Conservation (phyloP, 345 rosid genomes). For the Excoecaria agallocha region DNA sequence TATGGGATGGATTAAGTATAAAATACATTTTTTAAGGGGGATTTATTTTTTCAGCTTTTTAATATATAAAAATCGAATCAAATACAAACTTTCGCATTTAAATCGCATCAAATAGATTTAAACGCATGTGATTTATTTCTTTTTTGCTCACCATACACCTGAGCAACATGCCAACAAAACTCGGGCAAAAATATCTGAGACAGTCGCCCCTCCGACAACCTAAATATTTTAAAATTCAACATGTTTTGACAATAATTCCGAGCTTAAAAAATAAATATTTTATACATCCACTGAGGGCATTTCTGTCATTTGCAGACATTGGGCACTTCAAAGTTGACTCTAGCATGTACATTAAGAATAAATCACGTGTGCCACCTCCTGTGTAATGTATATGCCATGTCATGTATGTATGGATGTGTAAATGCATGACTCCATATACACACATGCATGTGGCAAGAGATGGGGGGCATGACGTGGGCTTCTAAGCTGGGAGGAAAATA, state of each 20-base stretch:
- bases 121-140: no score
- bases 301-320: not conserved
- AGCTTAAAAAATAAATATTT: not conserved
- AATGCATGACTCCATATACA: not conserved
- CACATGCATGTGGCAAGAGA: not conserved
- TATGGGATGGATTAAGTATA: no score
- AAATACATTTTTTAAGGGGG: no score
- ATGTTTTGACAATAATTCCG: not conserved
- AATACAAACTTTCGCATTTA: no score
- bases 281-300: not conserved
- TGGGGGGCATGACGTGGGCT: slow-evolving; percentile 38
- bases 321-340: not conserved
- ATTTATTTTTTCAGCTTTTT: no score
- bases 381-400: not conserved
- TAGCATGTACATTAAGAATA: no score
- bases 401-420: slow-evolving; percentile 5
- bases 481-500: slow-evolving; percentile 54
- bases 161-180: not conserved
- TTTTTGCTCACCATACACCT: not conserved
- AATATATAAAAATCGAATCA: no score
- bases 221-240: not conserved
- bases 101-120: no score
- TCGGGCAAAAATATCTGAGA: not conserved
- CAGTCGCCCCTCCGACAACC: not conserved
- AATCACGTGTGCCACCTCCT: not conserved